Percentiles rank a stretch among this genome's conserved stretches.
Evolutionary conservation across 2,329 filamentous ascomycete genomes (phyloP).

Genomic region (Acrodontium crateriforme): DNA sequence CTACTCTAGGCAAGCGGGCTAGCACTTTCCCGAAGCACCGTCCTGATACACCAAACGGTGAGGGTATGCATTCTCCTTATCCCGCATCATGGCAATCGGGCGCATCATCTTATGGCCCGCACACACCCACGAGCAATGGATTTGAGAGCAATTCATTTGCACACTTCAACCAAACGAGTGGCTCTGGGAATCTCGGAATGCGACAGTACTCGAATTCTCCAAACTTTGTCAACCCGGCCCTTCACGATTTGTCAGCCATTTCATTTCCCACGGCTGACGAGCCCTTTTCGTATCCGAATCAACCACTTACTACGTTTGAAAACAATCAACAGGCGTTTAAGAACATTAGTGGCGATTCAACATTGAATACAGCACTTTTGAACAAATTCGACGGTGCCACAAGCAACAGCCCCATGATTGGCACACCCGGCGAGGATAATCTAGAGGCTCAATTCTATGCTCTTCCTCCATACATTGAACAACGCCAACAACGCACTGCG

Average conservation of each 20-base stretch:
- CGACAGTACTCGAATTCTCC: slow-evolving; percentile 12
- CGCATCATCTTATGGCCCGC: slow-evolving; percentile 13
- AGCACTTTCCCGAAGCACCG: slow-evolving; percentile 16
- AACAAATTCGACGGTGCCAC: slow-evolving; percentile 4
- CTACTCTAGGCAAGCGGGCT: slow-evolving; percentile 10
- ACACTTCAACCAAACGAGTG: slow-evolving; percentile 3
- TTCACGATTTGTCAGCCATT: slow-evolving; percentile 60
- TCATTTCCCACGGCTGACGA: slow-evolving; percentile 63
- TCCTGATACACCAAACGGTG: slow-evolving; percentile 2
- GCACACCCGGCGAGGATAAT: slow-evolving; percentile 34
- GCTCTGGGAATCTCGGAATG: slow-evolving; percentile 5
- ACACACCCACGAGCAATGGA: slow-evolving; percentile 10
- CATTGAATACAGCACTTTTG: too few relatives aligned
- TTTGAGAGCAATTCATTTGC: slow-evolving; percentile 10
- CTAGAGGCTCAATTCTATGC: slow-evolving; percentile 63
- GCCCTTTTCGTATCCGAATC: slow-evolving; percentile 66
- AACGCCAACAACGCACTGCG: slow-evolving; percentile 24
- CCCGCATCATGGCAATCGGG: slow-evolving; percentile 6
- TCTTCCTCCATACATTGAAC: slow-evolving; percentile 57
- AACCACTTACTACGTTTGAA: slow-evolving; percentile 49
- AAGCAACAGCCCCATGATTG: slow-evolving; percentile 4
- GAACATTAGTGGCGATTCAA: slow-evolving; percentile 9
- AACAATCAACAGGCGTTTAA: slow-evolving; percentile 27
- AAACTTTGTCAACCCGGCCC: slow-evolving; percentile 26
- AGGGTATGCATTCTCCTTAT: neutral